Conservation (phyloP, 2,329 filamentous ascomycete genomes). For the Whalleya microplaca region DNA sequence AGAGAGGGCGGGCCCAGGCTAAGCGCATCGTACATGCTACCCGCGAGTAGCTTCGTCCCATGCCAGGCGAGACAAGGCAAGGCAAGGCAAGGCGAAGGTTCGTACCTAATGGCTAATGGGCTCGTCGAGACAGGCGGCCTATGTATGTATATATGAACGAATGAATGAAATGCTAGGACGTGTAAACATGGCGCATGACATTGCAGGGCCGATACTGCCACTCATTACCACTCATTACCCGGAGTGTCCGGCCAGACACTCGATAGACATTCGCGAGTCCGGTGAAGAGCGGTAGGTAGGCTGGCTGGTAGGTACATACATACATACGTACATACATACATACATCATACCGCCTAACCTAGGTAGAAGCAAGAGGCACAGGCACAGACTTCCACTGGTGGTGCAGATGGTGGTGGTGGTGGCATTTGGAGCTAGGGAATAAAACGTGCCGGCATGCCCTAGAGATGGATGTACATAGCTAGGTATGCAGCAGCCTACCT, state of each 20-base stretch:
- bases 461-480: no score
- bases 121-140: not conserved
- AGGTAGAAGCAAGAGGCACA: no score
- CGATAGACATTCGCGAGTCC: not conserved
- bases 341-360: not conserved
- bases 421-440: not conserved
- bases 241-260: not conserved
- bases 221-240: not conserved
- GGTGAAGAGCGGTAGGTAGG: not conserved
- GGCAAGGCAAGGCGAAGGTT: constrained; percentile 6
- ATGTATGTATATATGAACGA: not conserved
- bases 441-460: not conserved
- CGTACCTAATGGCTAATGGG: constrained; percentile 21
- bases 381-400: no score
- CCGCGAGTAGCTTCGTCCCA: constrained; percentile 8
- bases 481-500: not conserved
- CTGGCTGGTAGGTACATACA: not conserved
- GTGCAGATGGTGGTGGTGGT: no score
- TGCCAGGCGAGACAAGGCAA: constrained; percentile 23
- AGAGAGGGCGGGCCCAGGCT: not conserved
- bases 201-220: not conserved
- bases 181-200: not conserved
- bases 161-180: not conserved
- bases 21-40: constrained; percentile 10
- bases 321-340: not conserved